A percentile compares a stretch with the other conserved stretches of the same genome.
Conservation (phyloP, 73 alveolate species). For the Diophrys sp. region DNA sequence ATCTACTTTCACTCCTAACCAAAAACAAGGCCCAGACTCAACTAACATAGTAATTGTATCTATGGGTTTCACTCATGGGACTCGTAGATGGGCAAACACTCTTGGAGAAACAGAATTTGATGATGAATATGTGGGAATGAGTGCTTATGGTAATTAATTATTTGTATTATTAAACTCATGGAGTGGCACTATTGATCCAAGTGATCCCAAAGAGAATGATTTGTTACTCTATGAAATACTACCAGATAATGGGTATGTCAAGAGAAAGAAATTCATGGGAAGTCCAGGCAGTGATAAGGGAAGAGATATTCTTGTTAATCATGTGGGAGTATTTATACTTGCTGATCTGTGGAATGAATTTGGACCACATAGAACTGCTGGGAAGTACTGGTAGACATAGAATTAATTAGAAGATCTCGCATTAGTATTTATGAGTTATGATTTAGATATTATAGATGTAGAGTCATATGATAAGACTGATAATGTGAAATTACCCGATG, state of each 20-base stretch:
- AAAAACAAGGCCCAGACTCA: constrained; percentile 16
- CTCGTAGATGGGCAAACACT: constrained; percentile 29
- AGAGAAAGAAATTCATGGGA: constrained; percentile 13
- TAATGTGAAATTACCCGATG: background rate
- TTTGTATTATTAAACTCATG: background rate
- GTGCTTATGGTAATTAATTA: background rate
- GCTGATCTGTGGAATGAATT: constrained; percentile 23
- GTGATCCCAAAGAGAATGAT: background rate
- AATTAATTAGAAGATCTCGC: background rate
- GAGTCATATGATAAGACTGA: constrained; percentile 6
- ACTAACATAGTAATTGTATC: constrained; percentile 46
- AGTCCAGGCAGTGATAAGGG: constrained; percentile 34
- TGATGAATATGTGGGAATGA: background rate
- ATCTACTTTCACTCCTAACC: constrained; percentile 28
- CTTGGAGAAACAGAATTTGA: constrained; percentile 28
- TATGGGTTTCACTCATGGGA: constrained; percentile 30
- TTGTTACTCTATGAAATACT: constrained; percentile 11
- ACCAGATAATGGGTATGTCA: constrained; percentile 29
- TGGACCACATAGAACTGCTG: constrained; percentile 33
- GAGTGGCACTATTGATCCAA: background rate
- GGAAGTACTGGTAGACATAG: constrained; percentile 10
- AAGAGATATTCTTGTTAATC: constrained; percentile 11
- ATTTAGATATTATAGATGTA: constrained; percentile 1
- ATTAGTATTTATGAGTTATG: background rate
- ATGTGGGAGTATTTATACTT: constrained; percentile 19